A percentile compares a stretch with the other conserved stretches of the same genome.
Conservation (phyloP, 805 yeast species). For the Candida gorgasii region DNA sequence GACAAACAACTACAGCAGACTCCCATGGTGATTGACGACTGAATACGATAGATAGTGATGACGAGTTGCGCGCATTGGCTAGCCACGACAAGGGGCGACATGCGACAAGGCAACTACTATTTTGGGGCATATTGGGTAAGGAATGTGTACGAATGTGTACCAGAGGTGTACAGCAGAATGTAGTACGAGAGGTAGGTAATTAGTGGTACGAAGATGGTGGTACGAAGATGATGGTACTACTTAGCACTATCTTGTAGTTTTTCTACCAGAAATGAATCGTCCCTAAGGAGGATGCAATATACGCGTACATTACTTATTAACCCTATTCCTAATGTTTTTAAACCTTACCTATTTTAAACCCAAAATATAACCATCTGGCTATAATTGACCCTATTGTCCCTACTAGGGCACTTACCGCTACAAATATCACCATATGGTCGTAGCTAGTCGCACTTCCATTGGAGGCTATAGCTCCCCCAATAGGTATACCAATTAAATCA, state of each 20-base stretch:
- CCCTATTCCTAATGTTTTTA: too few relatives aligned
- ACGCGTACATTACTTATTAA: too few relatives aligned
- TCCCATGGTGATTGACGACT: conserved; percentile 34
- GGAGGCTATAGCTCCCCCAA: conserved; percentile 28
- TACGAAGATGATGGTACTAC: too few relatives aligned
- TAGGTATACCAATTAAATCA: conserved; percentile 30
- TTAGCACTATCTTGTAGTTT: too few relatives aligned
- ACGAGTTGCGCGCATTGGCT: conserved; percentile 5
- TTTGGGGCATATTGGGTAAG: too few relatives aligned
- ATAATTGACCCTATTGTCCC: conserved; percentile 23
- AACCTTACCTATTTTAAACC: conserved; percentile 15
- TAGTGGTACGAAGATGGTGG: too few relatives aligned
- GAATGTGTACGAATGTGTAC: too few relatives aligned
- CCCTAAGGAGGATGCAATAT: too few relatives aligned
- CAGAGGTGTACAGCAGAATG: too few relatives aligned
- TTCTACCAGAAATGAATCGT: too few relatives aligned
- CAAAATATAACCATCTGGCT: conserved; percentile 25
- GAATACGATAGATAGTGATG: conserved; percentile 5
- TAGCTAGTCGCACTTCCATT: conserved; percentile 8
- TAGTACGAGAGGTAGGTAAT: too few relatives aligned
- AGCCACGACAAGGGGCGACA: neutral
- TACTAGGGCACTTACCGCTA: conserved; percentile 20
- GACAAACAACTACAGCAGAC: conserved; percentile 43
- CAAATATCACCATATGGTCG: conserved; percentile 26
- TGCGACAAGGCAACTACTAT: too few relatives aligned